phyloP scores from a whole-genome alignment of 2,329 filamentous ascomycete genomes.

The Fusarium oligoseptatum region DNA sequence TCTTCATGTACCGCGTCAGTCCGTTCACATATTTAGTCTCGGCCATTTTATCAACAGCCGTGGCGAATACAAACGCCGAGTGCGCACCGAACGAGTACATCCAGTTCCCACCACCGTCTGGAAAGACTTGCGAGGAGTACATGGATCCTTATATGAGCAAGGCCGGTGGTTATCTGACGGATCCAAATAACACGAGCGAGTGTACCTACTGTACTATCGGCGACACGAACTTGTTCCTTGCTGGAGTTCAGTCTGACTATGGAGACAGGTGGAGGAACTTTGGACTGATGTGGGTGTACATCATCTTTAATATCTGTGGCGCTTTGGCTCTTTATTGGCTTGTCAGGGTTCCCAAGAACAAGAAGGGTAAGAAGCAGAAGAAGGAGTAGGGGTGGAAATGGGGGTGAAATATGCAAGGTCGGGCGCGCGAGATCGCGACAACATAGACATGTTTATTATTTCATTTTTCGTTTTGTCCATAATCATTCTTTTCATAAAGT shows the following conservation, averaged over 20 bases:
- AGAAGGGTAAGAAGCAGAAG: conserved; percentile 40
- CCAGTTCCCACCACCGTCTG: conserved; percentile 71
- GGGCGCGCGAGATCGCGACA: background rate
- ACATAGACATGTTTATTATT: background rate
- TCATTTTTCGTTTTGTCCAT: background rate
- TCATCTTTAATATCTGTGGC: conserved; percentile 69
- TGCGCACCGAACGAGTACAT: conserved; percentile 80
- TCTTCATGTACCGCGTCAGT: conserved; percentile 73
- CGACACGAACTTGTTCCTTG: conserved; percentile 66
- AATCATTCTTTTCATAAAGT: background rate
- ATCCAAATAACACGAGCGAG: conserved; percentile 58
- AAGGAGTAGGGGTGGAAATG: background rate
- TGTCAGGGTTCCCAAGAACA: conserved; percentile 61
- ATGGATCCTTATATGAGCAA: conserved; percentile 62
- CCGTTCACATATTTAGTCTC: conserved; percentile 86
- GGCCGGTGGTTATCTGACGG: conserved; percentile 67
- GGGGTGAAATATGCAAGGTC: no score
- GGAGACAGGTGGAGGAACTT: conserved; percentile 76
- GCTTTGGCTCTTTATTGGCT: conserved; percentile 70
- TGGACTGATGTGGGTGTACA: conserved; percentile 71
- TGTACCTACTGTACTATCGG: conserved; percentile 70
- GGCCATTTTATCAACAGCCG: conserved; percentile 76
- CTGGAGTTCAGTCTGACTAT: conserved; percentile 65
- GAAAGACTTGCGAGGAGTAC: conserved; percentile 72
- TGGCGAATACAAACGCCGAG: conserved; percentile 74